Conservation (phyloP, 441 rosid species). For the Erodium texanum region DNA sequence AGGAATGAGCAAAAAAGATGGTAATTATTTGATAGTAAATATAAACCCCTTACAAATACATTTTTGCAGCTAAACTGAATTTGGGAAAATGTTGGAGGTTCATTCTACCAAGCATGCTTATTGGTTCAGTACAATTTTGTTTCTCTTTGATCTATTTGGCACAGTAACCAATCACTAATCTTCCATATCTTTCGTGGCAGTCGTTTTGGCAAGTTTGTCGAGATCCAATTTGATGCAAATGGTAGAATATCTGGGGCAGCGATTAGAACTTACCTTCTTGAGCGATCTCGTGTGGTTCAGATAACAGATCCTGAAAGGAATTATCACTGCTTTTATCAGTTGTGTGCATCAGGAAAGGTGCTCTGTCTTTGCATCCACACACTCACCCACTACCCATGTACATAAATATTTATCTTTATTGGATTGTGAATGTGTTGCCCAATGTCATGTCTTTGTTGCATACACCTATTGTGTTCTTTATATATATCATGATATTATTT, state of each 20-base stretch:
- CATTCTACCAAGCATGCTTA: not conserved
- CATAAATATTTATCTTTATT: not conserved
- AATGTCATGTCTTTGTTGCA: not conserved
- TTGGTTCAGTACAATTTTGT: not conserved
- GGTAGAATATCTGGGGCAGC: constrained; percentile 78
- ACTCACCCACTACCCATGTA: not conserved
- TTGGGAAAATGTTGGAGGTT: not conserved
- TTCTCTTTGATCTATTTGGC: not conserved
- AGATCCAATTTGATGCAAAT: constrained; percentile 52
- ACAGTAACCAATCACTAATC: not conserved
- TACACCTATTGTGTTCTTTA: not conserved
- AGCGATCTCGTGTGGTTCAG: constrained; percentile 73
- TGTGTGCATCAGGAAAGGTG: constrained; percentile 30
- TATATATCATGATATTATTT: not conserved
- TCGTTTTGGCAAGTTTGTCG: constrained; percentile 85
- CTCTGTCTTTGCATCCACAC: not conserved
- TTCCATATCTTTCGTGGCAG: constrained; percentile 19
- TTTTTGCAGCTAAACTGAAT: not conserved
- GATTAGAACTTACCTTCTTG: constrained; percentile 62
- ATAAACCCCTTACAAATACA: not conserved
- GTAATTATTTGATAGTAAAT: not conserved
- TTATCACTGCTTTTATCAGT: constrained; percentile 75
- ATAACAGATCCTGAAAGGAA: constrained; percentile 78
- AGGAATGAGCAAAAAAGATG: not conserved
- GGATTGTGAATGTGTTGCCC: not conserved